phyloP scores from a whole-genome alignment of 1,139 yeast genomes.

The Dujonia santamariae region DNA sequence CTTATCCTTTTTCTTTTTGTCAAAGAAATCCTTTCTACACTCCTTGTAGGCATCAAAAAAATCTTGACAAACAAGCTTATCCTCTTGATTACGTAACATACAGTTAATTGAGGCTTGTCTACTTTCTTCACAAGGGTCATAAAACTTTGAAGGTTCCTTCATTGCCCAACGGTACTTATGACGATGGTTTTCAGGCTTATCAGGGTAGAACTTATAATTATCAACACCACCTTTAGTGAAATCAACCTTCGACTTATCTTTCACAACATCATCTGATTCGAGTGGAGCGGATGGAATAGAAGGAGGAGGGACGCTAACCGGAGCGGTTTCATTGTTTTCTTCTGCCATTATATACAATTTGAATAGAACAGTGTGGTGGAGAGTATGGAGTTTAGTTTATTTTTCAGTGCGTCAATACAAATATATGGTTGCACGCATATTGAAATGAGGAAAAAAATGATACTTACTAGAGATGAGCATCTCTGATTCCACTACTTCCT shows the following conservation, averaged over 20 bases:
- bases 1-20: constrained; percentile 36
- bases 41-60: constrained; percentile 92
- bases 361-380: too few relatives aligned
- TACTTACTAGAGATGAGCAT: too few relatives aligned
- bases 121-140: constrained; percentile 91
- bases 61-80: constrained; percentile 70
- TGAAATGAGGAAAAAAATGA: too few relatives aligned
- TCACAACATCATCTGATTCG: constrained; percentile 28
- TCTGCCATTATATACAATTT: too few relatives aligned
- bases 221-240: constrained; percentile 55
- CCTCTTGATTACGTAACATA: constrained; percentile 71
- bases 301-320: too few relatives aligned
- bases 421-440: too few relatives aligned
- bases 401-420: too few relatives aligned
- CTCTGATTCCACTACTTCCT: background rate
- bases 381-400: too few relatives aligned
- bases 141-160: constrained; percentile 80
- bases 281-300: background rate
- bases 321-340: too few relatives aligned
- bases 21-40: constrained; percentile 80
- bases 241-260: constrained; percentile 49
- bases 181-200: constrained; percentile 61
- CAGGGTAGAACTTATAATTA: constrained; percentile 76
- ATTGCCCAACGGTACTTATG: constrained; percentile 59
- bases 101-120: constrained; percentile 85